These are phyloP conservation scores for Rhizopogon parksii DNA, from an alignment of 1,284 basidiomycete genomes.

Conservation along the genomic window DNA sequence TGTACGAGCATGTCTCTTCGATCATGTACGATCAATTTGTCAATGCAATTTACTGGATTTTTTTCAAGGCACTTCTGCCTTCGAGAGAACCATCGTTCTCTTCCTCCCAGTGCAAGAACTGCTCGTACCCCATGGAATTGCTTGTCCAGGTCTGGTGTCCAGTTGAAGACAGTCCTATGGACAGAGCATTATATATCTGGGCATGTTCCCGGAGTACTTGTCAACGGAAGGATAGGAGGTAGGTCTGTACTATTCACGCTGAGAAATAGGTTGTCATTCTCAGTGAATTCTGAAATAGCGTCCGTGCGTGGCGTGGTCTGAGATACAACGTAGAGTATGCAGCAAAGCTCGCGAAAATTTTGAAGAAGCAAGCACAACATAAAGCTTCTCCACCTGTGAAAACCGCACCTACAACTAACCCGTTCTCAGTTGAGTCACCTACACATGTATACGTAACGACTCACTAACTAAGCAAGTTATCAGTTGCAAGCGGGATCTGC, in stretches of 20 bases:
- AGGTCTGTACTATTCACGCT: conserved; percentile 27
- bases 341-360: conserved; percentile 51
- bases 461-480: neutral
- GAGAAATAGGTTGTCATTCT: conserved; percentile 8
- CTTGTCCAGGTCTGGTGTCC: conserved; percentile 83
- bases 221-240: conserved; percentile 69
- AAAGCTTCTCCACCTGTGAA: conserved; percentile 30
- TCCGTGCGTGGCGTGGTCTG: conserved; percentile 72
- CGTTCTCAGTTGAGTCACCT: conserved; percentile 52
- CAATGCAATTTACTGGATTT: conserved; percentile 26
- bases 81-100: conserved; percentile 46
- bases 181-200: conserved; percentile 76
- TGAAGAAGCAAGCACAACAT: conserved; percentile 31
- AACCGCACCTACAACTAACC: conserved; percentile 44
- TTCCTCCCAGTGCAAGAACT: conserved; percentile 62
- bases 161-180: conserved; percentile 73
- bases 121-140: conserved; percentile 66
- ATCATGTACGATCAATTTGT: conserved; percentile 29
- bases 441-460: neutral
- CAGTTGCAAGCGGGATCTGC: conserved; percentile 18
- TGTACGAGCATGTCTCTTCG: conserved; percentile 57
- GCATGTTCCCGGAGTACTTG: conserved; percentile 62
- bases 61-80: conserved; percentile 50
- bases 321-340: conserved; percentile 68
- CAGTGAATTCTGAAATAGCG: conserved; percentile 34